Evolutionary conservation across 2,329 filamentous ascomycete genomes (phyloP).

Genomic region (Diaporthe ilicicola): DNA sequence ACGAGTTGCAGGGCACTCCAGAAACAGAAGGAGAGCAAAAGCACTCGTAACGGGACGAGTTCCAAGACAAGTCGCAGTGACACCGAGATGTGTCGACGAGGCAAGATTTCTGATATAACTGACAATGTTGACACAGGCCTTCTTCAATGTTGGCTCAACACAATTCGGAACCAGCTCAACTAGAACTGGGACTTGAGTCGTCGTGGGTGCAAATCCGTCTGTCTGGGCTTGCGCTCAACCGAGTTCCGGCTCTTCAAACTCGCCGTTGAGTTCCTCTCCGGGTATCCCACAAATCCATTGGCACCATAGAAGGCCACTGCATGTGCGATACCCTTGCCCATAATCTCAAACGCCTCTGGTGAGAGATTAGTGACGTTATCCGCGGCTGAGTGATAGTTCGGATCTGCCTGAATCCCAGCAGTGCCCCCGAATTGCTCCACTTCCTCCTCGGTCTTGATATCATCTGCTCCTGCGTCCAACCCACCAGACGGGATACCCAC

Average conservation of each 20-base stretch:
- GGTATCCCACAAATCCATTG: constrained; percentile 17
- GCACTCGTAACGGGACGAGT: background rate
- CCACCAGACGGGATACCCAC: constrained; percentile 64
- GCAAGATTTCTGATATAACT: no score
- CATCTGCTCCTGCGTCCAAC: constrained; percentile 64
- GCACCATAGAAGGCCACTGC: constrained; percentile 11
- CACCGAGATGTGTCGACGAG: background rate
- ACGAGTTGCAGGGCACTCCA: background rate
- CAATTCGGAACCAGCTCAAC: background rate
- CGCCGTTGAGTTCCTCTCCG: constrained; percentile 2
- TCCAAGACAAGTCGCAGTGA: no score
- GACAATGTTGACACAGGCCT: no score
- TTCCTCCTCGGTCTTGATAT: constrained; percentile 16
- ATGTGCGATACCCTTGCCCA: constrained; percentile 12
- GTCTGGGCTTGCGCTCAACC: background rate
- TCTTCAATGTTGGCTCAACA: background rate
- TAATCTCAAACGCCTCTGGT: constrained; percentile 14
- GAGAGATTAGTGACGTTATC: constrained; percentile 12
- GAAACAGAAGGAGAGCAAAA: background rate
- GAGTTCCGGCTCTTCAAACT: background rate
- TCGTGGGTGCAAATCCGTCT: background rate
- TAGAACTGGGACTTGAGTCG: constrained; percentile 15
- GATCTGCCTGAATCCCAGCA: background rate
- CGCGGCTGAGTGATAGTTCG: constrained; percentile 3
- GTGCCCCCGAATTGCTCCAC: constrained; percentile 7